phyloP scores from a whole-genome alignment of 2,329 filamentous ascomycete genomes.

The Biscogniauxia sp. region DNA sequence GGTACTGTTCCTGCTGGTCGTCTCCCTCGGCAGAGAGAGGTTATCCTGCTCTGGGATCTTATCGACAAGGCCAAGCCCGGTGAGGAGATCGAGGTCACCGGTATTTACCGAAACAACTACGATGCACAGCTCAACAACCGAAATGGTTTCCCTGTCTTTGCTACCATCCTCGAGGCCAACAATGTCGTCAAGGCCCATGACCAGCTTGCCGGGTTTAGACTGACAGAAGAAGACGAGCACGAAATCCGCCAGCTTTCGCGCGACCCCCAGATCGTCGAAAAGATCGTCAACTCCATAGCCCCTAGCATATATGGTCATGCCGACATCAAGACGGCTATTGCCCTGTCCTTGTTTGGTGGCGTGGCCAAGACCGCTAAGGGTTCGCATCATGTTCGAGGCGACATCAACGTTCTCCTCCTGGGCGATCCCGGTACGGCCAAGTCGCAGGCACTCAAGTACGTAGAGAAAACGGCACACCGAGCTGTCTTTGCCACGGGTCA shows the following conservation, averaged over 20 bases:
- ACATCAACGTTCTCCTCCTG: conserved; percentile 95
- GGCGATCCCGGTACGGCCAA: conserved; percentile 98
- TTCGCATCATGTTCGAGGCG: conserved; percentile 85
- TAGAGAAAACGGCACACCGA: conserved; percentile 94
- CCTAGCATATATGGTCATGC: conserved; percentile 96
- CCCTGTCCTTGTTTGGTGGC: conserved; percentile 90
- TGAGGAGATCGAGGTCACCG: conserved; percentile 95
- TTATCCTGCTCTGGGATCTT: conserved; percentile 93
- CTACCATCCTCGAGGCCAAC: conserved; percentile 95
- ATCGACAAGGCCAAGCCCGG: conserved; percentile 97
- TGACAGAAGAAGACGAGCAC: conserved; percentile 93
- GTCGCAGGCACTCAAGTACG: conserved; percentile 95
- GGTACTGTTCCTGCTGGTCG: conserved; percentile 95
- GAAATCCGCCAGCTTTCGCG: conserved; percentile 83
- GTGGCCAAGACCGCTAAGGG: conserved; percentile 90
- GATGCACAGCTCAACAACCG: conserved; percentile 97
- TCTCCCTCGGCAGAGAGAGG: conserved; percentile 87
- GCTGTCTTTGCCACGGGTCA: conserved; percentile 98
- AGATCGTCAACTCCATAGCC: conserved; percentile 88
- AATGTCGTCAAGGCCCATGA: conserved; percentile 97
- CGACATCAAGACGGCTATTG: conserved; percentile 96
- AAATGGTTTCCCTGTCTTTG: conserved; percentile 97
- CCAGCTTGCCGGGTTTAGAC: conserved; percentile 90
- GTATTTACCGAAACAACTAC: conserved; percentile 97
- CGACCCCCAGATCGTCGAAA: conserved; percentile 89